Percentiles rank a stretch among this genome's conserved stretches.
phyloP scores from a whole-genome alignment of 352 stramenopile species.

The Phytophthora vignae region DNA sequence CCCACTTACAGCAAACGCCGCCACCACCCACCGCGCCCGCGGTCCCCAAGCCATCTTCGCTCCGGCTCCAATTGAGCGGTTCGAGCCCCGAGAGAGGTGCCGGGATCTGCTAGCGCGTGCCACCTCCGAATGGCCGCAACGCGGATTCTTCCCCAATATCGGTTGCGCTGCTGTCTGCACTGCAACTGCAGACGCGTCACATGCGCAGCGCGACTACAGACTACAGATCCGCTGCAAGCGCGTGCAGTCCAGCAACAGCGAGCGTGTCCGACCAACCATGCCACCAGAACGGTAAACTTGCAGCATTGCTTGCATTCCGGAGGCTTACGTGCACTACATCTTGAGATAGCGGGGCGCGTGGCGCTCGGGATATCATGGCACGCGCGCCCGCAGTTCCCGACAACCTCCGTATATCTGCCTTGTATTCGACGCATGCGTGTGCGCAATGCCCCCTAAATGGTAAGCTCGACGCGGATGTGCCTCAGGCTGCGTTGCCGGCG shows the following conservation, averaged over 20 bases:
- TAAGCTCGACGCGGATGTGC: conserved; percentile 8
- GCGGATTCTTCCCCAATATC: conserved; percentile 17
- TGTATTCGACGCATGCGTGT: conserved; percentile 10
- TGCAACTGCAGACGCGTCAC: conserved; percentile 16
- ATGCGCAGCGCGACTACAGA: conserved; percentile 18
- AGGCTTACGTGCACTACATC: conserved; percentile 8
- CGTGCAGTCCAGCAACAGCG: background rate
- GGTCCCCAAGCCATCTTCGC: conserved; percentile 18
- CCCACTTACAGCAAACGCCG: background rate
- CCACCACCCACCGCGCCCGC: conserved; percentile 1
- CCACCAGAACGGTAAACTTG: background rate
- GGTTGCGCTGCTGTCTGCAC: conserved; percentile 5
- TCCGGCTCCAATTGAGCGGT: conserved; percentile 22
- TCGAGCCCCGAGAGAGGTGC: background rate
- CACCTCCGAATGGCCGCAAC: conserved; percentile 15
- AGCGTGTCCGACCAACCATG: background rate
- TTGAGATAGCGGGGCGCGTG: conserved; percentile 25
- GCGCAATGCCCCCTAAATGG: background rate
- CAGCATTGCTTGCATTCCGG: background rate
- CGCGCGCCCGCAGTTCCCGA: background rate
- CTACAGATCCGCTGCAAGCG: background rate
- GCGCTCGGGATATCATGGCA: background rate
- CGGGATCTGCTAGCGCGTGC: conserved; percentile 22
- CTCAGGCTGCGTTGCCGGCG: background rate
- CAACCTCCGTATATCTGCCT: background rate